Evolutionary conservation across 305 asterid species (phyloP).

Genomic region (Nicotiana rustica): DNA sequence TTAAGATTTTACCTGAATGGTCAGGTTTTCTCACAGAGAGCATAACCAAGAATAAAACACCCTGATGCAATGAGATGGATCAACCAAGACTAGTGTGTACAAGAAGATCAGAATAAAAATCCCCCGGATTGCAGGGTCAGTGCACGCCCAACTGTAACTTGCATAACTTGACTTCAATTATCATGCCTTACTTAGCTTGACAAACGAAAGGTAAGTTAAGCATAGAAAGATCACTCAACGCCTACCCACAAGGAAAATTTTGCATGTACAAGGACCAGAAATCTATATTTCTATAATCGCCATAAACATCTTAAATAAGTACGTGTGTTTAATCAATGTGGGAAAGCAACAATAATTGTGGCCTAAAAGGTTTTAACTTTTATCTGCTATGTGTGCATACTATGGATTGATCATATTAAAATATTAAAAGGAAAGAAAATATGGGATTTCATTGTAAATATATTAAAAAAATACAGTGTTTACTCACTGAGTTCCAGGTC

Average conservation of each 20-base stretch:
- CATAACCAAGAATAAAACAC: not conserved
- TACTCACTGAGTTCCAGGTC: constrained; percentile 94
- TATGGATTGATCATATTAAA: not conserved
- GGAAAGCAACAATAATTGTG: constrained; percentile 29
- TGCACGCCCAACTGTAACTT: not conserved
- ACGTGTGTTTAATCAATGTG: not conserved
- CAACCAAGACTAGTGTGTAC: not conserved
- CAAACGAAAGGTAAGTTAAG: constrained; percentile 5
- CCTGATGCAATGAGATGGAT: constrained; percentile 10
- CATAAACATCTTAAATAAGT: constrained; percentile 31
- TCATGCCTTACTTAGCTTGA: constrained; percentile 19
- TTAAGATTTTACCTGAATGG: constrained; percentile 12
- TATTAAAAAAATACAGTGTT: not conserved
- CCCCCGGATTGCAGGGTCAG: constrained; percentile 10
- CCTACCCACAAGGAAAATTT: not conserved
- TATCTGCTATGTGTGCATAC: constrained; percentile 7
- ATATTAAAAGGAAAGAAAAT: constrained; percentile 1
- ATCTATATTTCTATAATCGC: not conserved
- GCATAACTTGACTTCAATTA: constrained; percentile 22
- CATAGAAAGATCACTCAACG: constrained; percentile 21
- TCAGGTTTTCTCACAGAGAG: not conserved
- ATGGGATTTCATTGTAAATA: constrained; percentile 36
- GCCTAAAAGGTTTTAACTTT: constrained; percentile 12
- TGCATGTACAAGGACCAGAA: constrained; percentile 7
- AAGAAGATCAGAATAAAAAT: not conserved